Evolutionary conservation across 495 filamentous ascomycete genomes (phyloP).

Genomic region (Xylaria intraflava): DNA sequence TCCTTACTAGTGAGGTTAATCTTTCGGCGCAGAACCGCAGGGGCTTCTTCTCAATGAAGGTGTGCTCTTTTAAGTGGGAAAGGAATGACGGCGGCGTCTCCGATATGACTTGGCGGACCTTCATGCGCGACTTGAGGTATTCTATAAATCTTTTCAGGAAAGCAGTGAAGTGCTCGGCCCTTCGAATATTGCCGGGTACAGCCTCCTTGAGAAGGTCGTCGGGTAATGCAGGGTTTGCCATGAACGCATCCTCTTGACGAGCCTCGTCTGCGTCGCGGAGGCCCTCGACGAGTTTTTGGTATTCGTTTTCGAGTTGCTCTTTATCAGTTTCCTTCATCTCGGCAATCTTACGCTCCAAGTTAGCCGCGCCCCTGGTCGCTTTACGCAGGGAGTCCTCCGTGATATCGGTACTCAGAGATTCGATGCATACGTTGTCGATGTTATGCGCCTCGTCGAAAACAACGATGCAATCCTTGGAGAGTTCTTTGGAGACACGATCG

Average conservation of each 20-base stretch:
- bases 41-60: slow-evolving; percentile 96
- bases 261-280: slow-evolving; percentile 80
- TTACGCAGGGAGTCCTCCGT: slow-evolving; percentile 88
- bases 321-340: slow-evolving; percentile 92
- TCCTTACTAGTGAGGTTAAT: slow-evolving; percentile 88
- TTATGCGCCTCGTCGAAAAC: slow-evolving; percentile 99
- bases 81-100: slow-evolving; percentile 95
- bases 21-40: slow-evolving; percentile 93
- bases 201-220: slow-evolving; percentile 86
- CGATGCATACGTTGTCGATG: slow-evolving; percentile 99
- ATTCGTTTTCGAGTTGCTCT: slow-evolving; percentile 89
- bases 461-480: slow-evolving; percentile 97
- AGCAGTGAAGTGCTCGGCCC: slow-evolving; percentile 92
- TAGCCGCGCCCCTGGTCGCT: slow-evolving; percentile 81
- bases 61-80: slow-evolving; percentile 86
- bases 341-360: slow-evolving; percentile 79
- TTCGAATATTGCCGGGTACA: slow-evolving; percentile 90
- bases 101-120: slow-evolving; percentile 91
- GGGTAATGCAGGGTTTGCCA: slow-evolving; percentile 85
- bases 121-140: slow-evolving; percentile 98
- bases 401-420: slow-evolving; percentile 92
- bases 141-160: slow-evolving; percentile 97
- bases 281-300: slow-evolving; percentile 91
- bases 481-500: slow-evolving; percentile 89
- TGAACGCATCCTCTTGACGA: slow-evolving; percentile 89